Conservation (phyloP, 2,329 filamentous ascomycete genomes). For the Gliomastix tumulicola region DNA sequence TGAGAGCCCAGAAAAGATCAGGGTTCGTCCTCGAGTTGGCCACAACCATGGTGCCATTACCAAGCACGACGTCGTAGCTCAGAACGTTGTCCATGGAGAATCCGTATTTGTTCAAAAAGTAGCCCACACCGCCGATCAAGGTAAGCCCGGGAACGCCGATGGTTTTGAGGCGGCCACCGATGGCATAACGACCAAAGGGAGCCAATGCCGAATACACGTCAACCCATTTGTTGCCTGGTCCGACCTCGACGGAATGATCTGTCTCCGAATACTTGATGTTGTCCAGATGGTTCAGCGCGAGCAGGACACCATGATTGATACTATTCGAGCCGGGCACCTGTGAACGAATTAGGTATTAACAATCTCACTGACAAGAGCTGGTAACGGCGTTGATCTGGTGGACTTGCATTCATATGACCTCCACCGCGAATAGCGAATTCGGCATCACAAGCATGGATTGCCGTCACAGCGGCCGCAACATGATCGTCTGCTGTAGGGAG, state of each 20-base stretch:
- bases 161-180: constrained; percentile 32
- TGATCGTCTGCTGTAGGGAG: background rate
- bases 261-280: constrained; percentile 16
- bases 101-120: constrained; percentile 8
- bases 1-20: constrained; percentile 41
- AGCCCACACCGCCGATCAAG: constrained; percentile 15
- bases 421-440: constrained; percentile 8
- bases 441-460: constrained; percentile 3
- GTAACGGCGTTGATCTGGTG: no score
- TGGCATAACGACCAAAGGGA: constrained; percentile 25
- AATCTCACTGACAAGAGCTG: no score
- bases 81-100: constrained; percentile 31
- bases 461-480: constrained; percentile 1
- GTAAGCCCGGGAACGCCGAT: constrained; percentile 21
- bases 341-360: constrained; percentile 3
- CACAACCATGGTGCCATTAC: constrained; percentile 18
- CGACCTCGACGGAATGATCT: constrained; percentile 17
- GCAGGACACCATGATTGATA: constrained; percentile 8
- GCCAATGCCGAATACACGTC: constrained; percentile 14
- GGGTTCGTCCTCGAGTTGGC: constrained; percentile 15
- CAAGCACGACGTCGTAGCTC: constrained; percentile 35
- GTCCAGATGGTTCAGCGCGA: constrained; percentile 13
- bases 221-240: constrained; percentile 34
- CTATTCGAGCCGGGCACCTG: background rate
- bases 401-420: constrained; percentile 7